Evolutionary conservation across 371 early-diverging fungal species (phyloP), one percentile per base, ranked within the genome.

Genomic region (Dinochytrium kinnereticum): DNA sequence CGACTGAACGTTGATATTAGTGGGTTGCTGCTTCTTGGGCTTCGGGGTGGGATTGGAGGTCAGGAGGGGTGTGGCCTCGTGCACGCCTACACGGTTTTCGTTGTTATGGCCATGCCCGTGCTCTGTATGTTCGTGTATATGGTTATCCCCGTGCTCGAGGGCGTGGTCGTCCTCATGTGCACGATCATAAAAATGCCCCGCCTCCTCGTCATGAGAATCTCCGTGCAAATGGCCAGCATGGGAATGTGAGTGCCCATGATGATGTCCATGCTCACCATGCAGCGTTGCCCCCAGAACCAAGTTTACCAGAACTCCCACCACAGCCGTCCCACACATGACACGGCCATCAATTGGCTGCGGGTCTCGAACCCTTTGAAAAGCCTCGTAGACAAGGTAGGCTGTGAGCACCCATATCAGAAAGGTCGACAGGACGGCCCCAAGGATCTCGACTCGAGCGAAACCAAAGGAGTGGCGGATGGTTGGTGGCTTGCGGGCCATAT

Each of bases 351-450:
- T 93, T 13, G 85, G 82, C 67, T 83, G 75, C 33, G 96, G 96
- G 73, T 89, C 83, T 67, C 80, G 75, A 49, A 94, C 75, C 31
- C 95, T 88, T 38, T 92, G 87, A 64, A 91, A 78, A 7, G 95
- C 94, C 84, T 95, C 95, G 64, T 84, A 78, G 3, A 93, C 85
- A 70, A 96, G 77, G 72, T 85, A 84, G 33, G 85, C 90, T 0
- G 95, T 94, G 68, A 95, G 78, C 24, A 89, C 83, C 94, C 95
- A 95, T 61, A 95, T 95, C 31, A 93, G 84, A 44, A 93, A 80
- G 21, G 93, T 89, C 0, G 95, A 94, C 44, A 89, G 73, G 33
- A 95, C 76, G 0, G 94, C 95, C 19, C 94, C 96, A 51, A 95
- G 81, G 34, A 95, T 93, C 80, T 95, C 95, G 44, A 91, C 91